Conservation (phyloP, 768 basidiomycete genomes). For the Serendipita vermifera region DNA sequence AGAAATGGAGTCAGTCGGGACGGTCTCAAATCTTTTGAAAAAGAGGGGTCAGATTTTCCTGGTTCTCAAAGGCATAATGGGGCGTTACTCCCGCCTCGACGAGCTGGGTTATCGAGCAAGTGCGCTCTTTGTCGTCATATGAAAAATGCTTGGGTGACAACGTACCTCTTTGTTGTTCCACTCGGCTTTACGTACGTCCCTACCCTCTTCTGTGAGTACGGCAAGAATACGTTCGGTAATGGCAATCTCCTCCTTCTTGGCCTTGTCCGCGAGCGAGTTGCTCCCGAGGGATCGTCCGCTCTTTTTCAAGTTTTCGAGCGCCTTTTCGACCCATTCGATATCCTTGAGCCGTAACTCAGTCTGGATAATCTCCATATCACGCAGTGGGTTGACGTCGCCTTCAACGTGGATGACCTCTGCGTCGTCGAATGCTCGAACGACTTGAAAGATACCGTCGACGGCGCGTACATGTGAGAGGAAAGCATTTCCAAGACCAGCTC, state of each 20-base stretch:
- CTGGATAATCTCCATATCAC: constrained; percentile 96
- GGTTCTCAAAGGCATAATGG: constrained; percentile 58
- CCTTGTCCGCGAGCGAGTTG: constrained; percentile 77
- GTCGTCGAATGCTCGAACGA: constrained; percentile 95
- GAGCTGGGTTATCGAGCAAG: constrained; percentile 94
- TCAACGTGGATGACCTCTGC: constrained; percentile 99
- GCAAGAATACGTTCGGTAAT: constrained; percentile 77
- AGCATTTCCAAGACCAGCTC: constrained; percentile 93
- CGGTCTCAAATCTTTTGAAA: not conserved
- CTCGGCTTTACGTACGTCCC: constrained; percentile 83
- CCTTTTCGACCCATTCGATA: constrained; percentile 96
- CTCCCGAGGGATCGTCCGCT: constrained; percentile 56
- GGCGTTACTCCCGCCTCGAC: constrained; percentile 90
- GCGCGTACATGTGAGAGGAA: constrained; percentile 97
- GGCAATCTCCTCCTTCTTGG: constrained; percentile 90
- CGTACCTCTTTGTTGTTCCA: constrained; percentile 96
- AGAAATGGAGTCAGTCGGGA: not conserved
- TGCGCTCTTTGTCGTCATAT: constrained; percentile 67
- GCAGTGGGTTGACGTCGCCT: constrained; percentile 88
- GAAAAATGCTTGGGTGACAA: constrained; percentile 12
- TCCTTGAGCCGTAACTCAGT: constrained; percentile 92
- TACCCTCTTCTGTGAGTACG: constrained; percentile 60
- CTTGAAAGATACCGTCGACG: constrained; percentile 98
- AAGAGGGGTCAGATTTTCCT: constrained; percentile 28
- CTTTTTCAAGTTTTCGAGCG: constrained; percentile 67